These are phyloP conservation scores for Daucus carota DNA, from an alignment of 129 eudicot genomes.

Conservation along the genomic window DNA sequence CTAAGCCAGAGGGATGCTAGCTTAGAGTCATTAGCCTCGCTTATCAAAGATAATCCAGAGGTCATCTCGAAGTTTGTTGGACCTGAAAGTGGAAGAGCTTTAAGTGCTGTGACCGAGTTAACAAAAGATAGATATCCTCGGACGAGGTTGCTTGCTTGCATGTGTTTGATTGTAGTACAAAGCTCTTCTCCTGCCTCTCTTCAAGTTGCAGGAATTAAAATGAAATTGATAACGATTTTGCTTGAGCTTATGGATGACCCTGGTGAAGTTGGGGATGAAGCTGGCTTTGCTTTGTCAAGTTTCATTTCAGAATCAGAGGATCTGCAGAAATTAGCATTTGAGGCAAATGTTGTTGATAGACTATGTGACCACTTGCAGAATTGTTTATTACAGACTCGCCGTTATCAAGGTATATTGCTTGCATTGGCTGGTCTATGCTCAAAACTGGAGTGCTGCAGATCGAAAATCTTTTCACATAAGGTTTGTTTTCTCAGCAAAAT, in stretches of 20 bases:
- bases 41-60: conserved; percentile 60
- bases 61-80: conserved; percentile 59
- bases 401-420: conserved; percentile 61
- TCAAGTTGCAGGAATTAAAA: conserved; percentile 54
- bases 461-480: conserved; percentile 56
- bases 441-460: conserved; percentile 74
- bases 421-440: conserved; percentile 71
- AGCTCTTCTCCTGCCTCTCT: conserved; percentile 49
- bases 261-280: conserved; percentile 95
- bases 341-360: conserved; percentile 53
- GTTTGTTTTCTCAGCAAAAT: conserved; percentile 31
- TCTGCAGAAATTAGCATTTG: conserved; percentile 69
- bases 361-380: conserved; percentile 46
- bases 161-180: conserved; percentile 56
- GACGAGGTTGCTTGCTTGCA: conserved; percentile 81
- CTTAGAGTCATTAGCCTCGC: conserved; percentile 73
- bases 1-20: conserved; percentile 75
- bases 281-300: conserved; percentile 70
- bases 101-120: conserved; percentile 49
- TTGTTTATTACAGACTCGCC: conserved; percentile 48
- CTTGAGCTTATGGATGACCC: conserved; percentile 91
- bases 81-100: conserved; percentile 63
- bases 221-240: conserved; percentile 54
- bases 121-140: conserved; percentile 67
- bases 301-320: conserved; percentile 62